phyloP scores from a whole-genome alignment of 2,329 filamentous ascomycete genomes.

The Penicillium digitatum region DNA sequence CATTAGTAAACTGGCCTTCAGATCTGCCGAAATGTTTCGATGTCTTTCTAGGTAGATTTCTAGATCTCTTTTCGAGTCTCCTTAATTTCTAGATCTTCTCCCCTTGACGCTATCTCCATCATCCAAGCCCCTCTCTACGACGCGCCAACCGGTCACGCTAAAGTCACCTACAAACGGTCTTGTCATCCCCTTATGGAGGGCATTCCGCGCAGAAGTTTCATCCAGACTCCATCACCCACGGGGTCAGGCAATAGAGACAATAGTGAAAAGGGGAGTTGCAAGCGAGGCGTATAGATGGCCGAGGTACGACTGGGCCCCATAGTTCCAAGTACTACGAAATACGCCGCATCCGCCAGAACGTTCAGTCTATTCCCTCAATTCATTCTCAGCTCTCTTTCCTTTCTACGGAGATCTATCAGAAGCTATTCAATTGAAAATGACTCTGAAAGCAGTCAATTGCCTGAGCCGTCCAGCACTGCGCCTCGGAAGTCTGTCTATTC shows the following conservation, averaged over 20 bases:
- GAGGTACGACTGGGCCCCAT: not conserved
- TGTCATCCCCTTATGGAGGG: no score
- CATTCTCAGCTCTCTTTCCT: not conserved
- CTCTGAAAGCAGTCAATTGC: not conserved
- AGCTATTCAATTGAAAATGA: not conserved
- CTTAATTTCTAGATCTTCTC: no score
- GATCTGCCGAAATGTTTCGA: not conserved
- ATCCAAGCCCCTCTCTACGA: no score
- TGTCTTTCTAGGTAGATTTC: no score
- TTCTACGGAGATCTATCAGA: not conserved
- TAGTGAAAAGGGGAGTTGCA: not conserved
- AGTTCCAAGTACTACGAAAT: slow-evolving; percentile 8
- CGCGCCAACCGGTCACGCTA: no score
- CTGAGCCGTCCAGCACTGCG: not conserved
- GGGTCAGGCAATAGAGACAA: not conserved
- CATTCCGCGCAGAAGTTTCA: no score
- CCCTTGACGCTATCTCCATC: no score
- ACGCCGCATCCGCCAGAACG: slow-evolving; percentile 13
- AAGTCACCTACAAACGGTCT: no score
- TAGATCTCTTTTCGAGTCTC: no score
- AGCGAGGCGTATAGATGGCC: not conserved
- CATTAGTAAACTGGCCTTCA: not conserved
- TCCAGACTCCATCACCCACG: no score
- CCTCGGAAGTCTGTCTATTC: not conserved
- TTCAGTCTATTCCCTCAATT: not conserved